Conservation (phyloP, 192 early-diverging fungal genomes). For the Linnemannia elongata region DNA sequence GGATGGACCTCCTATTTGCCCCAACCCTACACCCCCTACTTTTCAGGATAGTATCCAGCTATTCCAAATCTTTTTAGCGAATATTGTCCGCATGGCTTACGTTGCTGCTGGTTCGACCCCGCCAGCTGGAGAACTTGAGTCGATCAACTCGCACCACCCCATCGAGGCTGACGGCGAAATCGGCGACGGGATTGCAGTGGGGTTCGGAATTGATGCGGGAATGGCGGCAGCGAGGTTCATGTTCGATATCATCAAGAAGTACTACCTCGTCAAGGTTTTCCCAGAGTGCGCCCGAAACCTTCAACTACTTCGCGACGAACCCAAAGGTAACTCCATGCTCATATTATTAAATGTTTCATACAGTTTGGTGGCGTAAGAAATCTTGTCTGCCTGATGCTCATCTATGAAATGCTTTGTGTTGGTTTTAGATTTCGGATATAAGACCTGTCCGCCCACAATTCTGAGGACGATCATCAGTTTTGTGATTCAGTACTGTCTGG, state of each 20-base stretch:
- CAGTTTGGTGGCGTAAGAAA: too few species aligned
- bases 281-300: constrained; percentile 68
- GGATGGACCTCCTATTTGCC: constrained; percentile 66
- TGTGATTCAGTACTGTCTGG: constrained; percentile 74
- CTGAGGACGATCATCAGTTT: constrained; percentile 76
- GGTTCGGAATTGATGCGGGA: constrained; percentile 71
- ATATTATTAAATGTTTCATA: constrained; percentile 9
- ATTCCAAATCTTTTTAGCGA: constrained; percentile 63
- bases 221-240: constrained; percentile 72
- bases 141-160: constrained; percentile 66
- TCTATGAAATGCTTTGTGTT: not conserved
- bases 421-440: constrained; percentile 68
- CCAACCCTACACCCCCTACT: constrained; percentile 69
- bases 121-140: constrained; percentile 64
- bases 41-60: constrained; percentile 66
- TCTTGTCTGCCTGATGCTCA: too few species aligned
- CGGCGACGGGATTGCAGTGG: constrained; percentile 71
- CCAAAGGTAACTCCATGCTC: constrained; percentile 60
- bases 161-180: constrained; percentile 58
- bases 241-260: constrained; percentile 78
- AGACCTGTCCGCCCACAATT: constrained; percentile 75
- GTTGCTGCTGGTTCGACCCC: constrained; percentile 73
- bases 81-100: constrained; percentile 68
- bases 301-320: constrained; percentile 57
- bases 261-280: constrained; percentile 80